phyloP scores from a whole-genome alignment of 73 alveolate species.

The Paramecium pentaurelia region DNA sequence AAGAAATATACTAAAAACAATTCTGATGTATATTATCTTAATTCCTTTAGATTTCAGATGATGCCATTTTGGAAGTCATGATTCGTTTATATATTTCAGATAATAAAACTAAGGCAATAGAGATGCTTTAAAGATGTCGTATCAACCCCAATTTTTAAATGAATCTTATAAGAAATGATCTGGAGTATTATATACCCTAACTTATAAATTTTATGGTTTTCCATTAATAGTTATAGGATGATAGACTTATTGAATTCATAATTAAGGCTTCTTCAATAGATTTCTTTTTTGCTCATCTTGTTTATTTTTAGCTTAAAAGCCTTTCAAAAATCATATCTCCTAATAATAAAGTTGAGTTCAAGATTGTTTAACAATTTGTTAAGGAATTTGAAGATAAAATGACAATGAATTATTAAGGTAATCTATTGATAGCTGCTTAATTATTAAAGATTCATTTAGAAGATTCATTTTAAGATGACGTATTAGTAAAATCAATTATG shows the following conservation, averaged over 20 bases:
- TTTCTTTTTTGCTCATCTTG: not conserved
- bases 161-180: slow-evolving; percentile 74
- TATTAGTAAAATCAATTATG: not conserved
- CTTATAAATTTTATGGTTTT: slow-evolving; percentile 61
- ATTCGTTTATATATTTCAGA: slow-evolving; percentile 2
- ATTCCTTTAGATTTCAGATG: slow-evolving; percentile 1
- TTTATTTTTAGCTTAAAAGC: not conserved
- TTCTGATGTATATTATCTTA: not conserved
- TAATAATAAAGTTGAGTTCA: not conserved
- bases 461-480: not conserved
- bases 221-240: slow-evolving; percentile 34
- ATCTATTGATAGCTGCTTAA: not conserved
- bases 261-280: not conserved
- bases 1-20: not conserved
- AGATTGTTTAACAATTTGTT: slow-evolving; percentile 26
- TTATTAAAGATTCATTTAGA: not conserved
- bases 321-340: not conserved
- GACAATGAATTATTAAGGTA: not conserved
- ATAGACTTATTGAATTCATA: slow-evolving; percentile 16
- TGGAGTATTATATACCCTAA: slow-evolving; percentile 85
- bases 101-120: slow-evolving; percentile 48
- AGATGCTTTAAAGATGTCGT: slow-evolving; percentile 74
- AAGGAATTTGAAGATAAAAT: not conserved
- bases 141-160: slow-evolving; percentile 86
- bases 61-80: slow-evolving; percentile 16